A percentile compares a stretch with the other conserved stretches of the same genome.
Evolutionary conservation across 73 alveolate genomes (phyloP).

Genomic region (Paramecium sonneborni): DNA sequence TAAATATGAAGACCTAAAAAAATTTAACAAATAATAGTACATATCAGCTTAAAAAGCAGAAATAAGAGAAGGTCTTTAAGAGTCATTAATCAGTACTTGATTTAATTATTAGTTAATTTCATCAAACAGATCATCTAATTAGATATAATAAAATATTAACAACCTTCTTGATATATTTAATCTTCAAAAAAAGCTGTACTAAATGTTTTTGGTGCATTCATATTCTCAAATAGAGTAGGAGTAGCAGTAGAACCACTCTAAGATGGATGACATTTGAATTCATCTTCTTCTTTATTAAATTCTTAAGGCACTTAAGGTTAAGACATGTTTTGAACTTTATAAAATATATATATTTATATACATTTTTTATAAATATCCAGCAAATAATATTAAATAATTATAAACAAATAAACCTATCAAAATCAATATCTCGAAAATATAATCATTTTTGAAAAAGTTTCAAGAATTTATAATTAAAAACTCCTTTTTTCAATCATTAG

Average conservation of each 20-base stretch:
- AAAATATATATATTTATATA: no score
- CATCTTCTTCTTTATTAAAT: neutral
- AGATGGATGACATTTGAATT: neutral
- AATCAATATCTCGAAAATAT: no score
- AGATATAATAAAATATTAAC: neutral
- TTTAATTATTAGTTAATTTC: neutral
- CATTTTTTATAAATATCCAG: no score
- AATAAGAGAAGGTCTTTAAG: neutral
- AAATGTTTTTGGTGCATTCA: neutral
- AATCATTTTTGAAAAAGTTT: no score
- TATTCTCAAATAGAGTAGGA: neutral
- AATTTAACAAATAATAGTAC: no score
- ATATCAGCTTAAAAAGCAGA: constrained; percentile 1
- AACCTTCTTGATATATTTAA: neutral
- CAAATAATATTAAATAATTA: no score
- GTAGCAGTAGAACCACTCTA: neutral
- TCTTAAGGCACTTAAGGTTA: neutral
- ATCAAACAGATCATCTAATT: neutral
- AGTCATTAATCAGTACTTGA: neutral
- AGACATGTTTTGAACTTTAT: no score
- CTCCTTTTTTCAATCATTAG: no score
- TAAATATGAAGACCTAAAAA: no score
- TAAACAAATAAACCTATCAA: no score
- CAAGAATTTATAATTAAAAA: no score
- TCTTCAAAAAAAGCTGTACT: neutral